Base-by-base conservation (phyloP, 2,329 filamentous ascomycete genomes). In the Phoma sp. region DNA sequence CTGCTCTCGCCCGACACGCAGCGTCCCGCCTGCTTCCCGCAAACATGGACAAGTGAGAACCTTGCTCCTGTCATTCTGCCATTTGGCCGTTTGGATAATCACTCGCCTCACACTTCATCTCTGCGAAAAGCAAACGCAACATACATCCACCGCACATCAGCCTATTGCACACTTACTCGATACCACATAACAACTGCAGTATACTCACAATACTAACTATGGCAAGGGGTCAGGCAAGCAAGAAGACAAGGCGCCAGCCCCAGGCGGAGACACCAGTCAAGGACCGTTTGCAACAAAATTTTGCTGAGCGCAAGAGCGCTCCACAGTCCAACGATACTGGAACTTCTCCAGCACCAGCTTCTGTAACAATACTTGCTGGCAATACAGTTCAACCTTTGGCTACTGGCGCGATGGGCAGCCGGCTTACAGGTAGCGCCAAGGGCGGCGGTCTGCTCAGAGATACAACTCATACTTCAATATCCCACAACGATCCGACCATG, bases 101-200 rank as follows among this genome's bases (percentile, higher is more conserved):
- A 7, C 29, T 29, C 18, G 10, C 37, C 7, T 24, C 33, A 14
- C 18, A 11, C 35, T 27, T 23, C 36, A 45, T 30, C 22, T 22
- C 41, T 7, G 32, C 41, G 10, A 7, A 29, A 6, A 29, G 6
- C 9, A 29, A 6, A 9, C 27, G 36, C 46, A 46, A 18, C 32
- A 50, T 50, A 46, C 52, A 38, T 43, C 49, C 37, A 47, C 53
- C 65, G 65, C 53, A 56, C 52, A 66, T 59, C 59, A 69, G 48
- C 56, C 49, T 65, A 61, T 41, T 38, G 52, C 40, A 24, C 57
- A 54, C 51, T 67, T 70, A 53, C 59, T 69, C 58, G 64, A 38
- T 39, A 45, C 50, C 51, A 45, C 59, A 72, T 68, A 44, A 51
- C 68, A 68, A 24, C 39, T 51, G 38, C 37, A 59, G 56, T 54